Conservation (phyloP, 768 basidiomycete species). For the Amyloporia xantha region DNA sequence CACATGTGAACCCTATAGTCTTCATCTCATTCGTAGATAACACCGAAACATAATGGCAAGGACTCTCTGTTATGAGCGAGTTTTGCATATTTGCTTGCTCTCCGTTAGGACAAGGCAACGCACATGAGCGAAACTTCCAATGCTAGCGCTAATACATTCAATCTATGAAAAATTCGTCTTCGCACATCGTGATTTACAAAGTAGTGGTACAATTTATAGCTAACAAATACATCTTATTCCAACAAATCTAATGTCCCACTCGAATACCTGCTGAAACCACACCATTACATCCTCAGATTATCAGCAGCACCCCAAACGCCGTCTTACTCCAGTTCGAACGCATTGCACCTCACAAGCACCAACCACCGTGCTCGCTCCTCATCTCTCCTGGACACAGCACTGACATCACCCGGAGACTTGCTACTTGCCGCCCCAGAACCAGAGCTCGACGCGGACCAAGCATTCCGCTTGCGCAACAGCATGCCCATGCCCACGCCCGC, state of each 20-base stretch:
- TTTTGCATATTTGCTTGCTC: too few relatives aligned
- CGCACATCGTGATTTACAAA: too few relatives aligned
- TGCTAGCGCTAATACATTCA: too few relatives aligned
- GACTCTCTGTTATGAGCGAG: too few relatives aligned
- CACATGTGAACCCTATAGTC: too few relatives aligned
- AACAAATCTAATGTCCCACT: background rate
- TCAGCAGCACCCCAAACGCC: background rate
- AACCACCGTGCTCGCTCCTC: conserved; percentile 43
- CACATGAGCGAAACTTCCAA: too few relatives aligned
- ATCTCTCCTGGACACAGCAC: conserved; percentile 33
- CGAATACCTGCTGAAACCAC: background rate
- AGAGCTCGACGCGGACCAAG: too few relatives aligned
- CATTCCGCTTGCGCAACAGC: conserved; percentile 11
- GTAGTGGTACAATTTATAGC: too few relatives aligned
- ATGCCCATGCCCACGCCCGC: conserved; percentile 14
- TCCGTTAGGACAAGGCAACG: too few relatives aligned
- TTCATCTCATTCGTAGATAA: too few relatives aligned
- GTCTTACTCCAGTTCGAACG: conserved; percentile 31
- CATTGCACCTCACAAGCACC: conserved; percentile 37
- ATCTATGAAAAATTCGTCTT: too few relatives aligned
- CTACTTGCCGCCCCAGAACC: conserved; percentile 22
- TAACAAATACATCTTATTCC: background rate
- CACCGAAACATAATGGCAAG: too few relatives aligned
- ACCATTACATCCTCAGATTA: background rate
- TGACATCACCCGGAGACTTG: conserved; percentile 27